phyloP scores from a whole-genome alignment of 1,284 basidiomycete species.

The Coniferiporia sulphurascens region DNA sequence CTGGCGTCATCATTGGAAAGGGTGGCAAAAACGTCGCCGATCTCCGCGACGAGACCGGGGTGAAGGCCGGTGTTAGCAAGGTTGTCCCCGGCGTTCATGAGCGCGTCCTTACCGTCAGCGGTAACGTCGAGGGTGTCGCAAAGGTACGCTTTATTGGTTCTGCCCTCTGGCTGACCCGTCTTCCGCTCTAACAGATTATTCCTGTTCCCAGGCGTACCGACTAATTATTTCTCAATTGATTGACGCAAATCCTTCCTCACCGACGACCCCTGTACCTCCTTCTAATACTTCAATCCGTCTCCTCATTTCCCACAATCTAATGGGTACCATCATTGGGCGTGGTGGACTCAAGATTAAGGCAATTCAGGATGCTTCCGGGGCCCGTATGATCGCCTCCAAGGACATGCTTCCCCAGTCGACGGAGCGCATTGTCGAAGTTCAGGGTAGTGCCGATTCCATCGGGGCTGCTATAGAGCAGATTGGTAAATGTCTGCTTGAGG shows the following conservation, averaged over 20 bases:
- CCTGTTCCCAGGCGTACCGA: constrained; percentile 72
- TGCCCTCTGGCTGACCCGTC: not conserved
- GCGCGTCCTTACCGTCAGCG: constrained; percentile 91
- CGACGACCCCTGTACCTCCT: constrained; percentile 57
- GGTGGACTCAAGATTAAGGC: constrained; percentile 98
- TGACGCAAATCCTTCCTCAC: constrained; percentile 65
- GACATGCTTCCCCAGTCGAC: constrained; percentile 99
- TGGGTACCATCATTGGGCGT: constrained; percentile 99
- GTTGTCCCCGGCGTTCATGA: constrained; percentile 97
- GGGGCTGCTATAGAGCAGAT: constrained; percentile 92
- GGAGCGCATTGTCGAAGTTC: constrained; percentile 95
- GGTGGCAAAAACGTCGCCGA: constrained; percentile 96
- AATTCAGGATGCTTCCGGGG: constrained; percentile 96
- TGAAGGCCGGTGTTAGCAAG: constrained; percentile 98
- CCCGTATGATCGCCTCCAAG: constrained; percentile 96
- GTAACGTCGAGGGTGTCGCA: constrained; percentile 86
- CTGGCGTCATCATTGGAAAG: constrained; percentile 95
- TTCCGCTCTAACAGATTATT: not conserved
- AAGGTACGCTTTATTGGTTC: constrained; percentile 50
- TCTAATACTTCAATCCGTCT: constrained; percentile 89
- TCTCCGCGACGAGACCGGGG: constrained; percentile 89
- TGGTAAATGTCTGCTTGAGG: constrained; percentile 90
- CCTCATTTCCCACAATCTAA: constrained; percentile 96
- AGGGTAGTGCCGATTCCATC: constrained; percentile 89
- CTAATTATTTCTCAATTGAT: constrained; percentile 94